phyloP scores from a whole-genome alignment of 495 filamentous ascomycete genomes.

The Daldinia loculata region DNA sequence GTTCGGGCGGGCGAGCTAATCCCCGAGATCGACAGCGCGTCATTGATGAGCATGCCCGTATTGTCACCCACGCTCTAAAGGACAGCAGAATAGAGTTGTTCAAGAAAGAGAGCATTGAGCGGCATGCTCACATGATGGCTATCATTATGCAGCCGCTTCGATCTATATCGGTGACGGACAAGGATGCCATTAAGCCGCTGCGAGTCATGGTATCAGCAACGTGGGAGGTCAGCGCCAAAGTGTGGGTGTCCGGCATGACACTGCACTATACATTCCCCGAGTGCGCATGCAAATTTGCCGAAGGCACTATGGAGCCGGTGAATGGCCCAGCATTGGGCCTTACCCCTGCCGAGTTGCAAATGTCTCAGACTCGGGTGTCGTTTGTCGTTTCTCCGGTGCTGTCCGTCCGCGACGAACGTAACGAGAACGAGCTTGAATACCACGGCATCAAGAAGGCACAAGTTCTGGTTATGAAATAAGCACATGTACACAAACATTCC shows the following conservation, averaged over 20 bases:
- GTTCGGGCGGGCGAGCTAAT: background rate
- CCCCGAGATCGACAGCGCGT: constrained; percentile 29
- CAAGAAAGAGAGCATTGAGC: constrained; percentile 20
- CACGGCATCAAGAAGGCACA: constrained; percentile 42
- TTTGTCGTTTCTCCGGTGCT: constrained; percentile 50
- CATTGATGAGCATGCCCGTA: constrained; percentile 38
- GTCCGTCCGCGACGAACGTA: constrained; percentile 49
- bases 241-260: constrained; percentile 46
- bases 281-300: constrained; percentile 39
- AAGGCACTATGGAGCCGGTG: constrained; percentile 40
- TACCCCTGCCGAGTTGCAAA: constrained; percentile 42
- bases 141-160: constrained; percentile 36
- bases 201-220: constrained; percentile 35
- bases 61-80: constrained; percentile 24
- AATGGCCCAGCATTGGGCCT: constrained; percentile 31
- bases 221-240: constrained; percentile 46
- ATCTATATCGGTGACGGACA: constrained; percentile 10
- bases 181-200: constrained; percentile 14
- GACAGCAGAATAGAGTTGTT: constrained; percentile 8
- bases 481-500: background rate
- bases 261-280: constrained; percentile 51
- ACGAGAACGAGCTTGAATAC: constrained; percentile 25
- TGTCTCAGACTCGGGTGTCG: constrained; percentile 44
- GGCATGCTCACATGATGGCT: constrained; percentile 33
- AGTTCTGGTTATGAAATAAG: constrained; percentile 46